These are phyloP conservation scores for Raphanus sativus DNA, from an alignment of 345 rosid species.

Conservation along the genomic window DNA sequence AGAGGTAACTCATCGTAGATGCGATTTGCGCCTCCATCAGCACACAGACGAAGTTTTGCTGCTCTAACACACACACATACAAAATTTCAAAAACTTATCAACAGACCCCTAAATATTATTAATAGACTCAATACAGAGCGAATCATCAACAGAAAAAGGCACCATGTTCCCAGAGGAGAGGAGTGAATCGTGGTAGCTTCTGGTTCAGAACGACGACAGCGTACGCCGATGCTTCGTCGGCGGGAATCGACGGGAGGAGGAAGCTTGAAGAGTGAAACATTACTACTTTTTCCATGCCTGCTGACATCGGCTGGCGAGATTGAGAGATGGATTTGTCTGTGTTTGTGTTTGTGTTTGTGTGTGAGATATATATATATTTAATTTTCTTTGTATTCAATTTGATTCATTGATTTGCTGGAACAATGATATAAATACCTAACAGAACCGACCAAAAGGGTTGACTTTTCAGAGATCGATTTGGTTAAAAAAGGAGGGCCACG, in stretches of 20 bases:
- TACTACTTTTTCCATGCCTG: constrained; percentile 48
- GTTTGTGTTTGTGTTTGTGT: too few species aligned
- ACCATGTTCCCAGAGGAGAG: constrained; percentile 90
- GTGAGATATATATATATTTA: too few species aligned
- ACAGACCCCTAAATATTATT: background rate
- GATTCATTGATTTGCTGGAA: background rate
- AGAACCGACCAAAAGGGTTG: constrained; percentile 10
- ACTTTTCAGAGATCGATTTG: constrained; percentile 10
- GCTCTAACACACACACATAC: background rate
- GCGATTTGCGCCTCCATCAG: constrained; percentile 99
- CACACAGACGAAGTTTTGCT: constrained; percentile 83
- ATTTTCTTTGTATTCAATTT: background rate
- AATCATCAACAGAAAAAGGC: constrained; percentile 1
- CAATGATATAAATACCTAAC: background rate
- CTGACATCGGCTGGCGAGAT: background rate
- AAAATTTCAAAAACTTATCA: background rate
- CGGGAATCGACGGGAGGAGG: constrained; percentile 54
- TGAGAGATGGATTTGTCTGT: background rate
- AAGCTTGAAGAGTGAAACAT: constrained; percentile 73
- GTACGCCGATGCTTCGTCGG: constrained; percentile 41
- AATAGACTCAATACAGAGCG: too few species aligned
- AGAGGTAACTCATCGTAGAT: constrained; percentile 83
- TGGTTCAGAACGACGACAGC: constrained; percentile 80
- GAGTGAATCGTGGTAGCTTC: constrained; percentile 68
- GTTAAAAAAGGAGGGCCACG: background rate